phyloP scores from a whole-genome alignment of 331 rosid genomes.

The Cydonia oblonga region DNA sequence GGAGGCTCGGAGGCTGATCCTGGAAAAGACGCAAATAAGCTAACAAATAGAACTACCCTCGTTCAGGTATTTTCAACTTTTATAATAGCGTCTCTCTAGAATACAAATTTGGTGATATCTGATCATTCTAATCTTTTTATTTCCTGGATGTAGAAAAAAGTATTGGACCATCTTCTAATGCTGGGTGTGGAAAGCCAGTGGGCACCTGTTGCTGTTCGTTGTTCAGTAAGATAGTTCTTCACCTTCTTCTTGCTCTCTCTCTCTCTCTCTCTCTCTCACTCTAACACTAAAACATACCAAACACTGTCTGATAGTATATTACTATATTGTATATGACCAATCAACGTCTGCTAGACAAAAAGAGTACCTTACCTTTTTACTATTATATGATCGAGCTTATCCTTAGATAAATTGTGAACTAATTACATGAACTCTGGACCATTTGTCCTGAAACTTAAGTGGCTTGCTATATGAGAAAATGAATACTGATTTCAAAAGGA shows the following conservation, averaged over 20 bases:
- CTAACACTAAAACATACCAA: neutral
- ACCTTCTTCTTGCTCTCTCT: neutral
- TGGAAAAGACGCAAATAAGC: constrained; percentile 64
- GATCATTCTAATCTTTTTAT: constrained; percentile 10
- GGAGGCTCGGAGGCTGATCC: constrained; percentile 72
- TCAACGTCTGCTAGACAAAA: neutral
- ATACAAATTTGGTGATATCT: constrained; percentile 15
- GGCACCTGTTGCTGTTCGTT: constrained; percentile 82
- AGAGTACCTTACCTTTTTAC: neutral
- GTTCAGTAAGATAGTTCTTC: constrained; percentile 43
- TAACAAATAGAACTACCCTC: constrained; percentile 60
- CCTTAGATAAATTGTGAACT: neutral
- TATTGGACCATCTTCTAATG: constrained; percentile 71
- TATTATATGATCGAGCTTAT: neutral
- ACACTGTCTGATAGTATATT: neutral
- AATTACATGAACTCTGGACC: neutral
- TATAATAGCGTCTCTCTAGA: neutral
- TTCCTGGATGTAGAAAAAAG: constrained; percentile 51
- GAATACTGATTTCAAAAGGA: neutral
- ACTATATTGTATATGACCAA: neutral
- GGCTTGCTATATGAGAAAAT: neutral
- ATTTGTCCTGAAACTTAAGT: neutral
- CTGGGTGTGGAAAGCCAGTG: constrained; percentile 88
- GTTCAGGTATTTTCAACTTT: constrained; percentile 51
- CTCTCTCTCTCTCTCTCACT: neutral